Percentiles rank a stretch among this genome's conserved stretches.
Evolutionary conservation across 129 eudicot species (phyloP).

Genomic region (Glebionis coronaria): DNA sequence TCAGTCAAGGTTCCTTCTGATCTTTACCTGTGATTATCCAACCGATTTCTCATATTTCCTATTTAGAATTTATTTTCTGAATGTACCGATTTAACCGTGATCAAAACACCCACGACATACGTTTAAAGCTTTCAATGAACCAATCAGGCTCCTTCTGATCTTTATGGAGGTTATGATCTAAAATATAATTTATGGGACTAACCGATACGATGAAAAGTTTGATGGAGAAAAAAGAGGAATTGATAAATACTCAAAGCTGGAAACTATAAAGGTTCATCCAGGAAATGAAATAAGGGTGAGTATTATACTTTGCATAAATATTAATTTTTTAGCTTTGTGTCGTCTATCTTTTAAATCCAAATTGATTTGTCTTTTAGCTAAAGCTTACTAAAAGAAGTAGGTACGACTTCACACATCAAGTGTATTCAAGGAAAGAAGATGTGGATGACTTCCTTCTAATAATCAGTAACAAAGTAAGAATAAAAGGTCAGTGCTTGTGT

Average conservation of each 20-base stretch:
- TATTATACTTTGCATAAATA: conserved; percentile 14
- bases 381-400: conserved; percentile 60
- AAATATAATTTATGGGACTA: conserved; percentile 15
- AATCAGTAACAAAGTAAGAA: too few relatives aligned
- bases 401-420: conserved; percentile 43
- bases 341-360: background rate
- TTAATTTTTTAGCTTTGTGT: background rate
- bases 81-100: too few relatives aligned
- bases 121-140: too few relatives aligned
- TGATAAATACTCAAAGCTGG: conserved; percentile 39
- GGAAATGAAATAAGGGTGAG: conserved; percentile 56
- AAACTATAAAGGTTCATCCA: conserved; percentile 31
- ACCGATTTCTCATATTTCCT: too few relatives aligned
- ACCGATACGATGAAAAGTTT: conserved; percentile 41
- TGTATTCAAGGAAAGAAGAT: conserved; percentile 38
- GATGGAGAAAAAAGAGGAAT: conserved; percentile 41
- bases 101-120: too few relatives aligned
- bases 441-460: conserved; percentile 31
- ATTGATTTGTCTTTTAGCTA: background rate
- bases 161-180: too few relatives aligned
- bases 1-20: too few relatives aligned
- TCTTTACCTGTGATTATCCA: too few relatives aligned
- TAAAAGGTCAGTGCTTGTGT: conserved; percentile 45
- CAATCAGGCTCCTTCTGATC: too few relatives aligned
- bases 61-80: too few relatives aligned